Evolutionary conservation across 495 filamentous ascomycete species (phyloP).

Genomic region (Hypomontagnella submonticulosa): DNA sequence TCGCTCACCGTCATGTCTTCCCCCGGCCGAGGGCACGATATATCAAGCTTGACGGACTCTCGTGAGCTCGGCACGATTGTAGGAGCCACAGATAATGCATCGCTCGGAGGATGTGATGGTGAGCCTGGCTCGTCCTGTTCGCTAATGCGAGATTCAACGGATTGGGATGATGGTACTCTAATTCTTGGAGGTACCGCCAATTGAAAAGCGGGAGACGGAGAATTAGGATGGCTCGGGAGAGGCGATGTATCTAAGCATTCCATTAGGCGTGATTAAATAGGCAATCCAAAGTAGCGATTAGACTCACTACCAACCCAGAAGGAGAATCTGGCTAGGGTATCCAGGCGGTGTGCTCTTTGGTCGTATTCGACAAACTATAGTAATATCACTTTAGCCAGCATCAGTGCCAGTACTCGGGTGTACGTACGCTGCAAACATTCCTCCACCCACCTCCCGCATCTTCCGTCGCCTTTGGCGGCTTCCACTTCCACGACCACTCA

Average conservation of each 20-base stretch:
- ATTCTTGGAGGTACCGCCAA: constrained; percentile 78
- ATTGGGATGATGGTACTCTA: constrained; percentile 84
- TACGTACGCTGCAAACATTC: constrained; percentile 84
- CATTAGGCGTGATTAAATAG: constrained; percentile 45
- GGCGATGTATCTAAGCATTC: constrained; percentile 47
- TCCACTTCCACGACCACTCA: constrained; percentile 97
- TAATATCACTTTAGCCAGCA: constrained; percentile 40
- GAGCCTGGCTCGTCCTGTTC: constrained; percentile 74
- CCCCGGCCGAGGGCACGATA: constrained; percentile 83
- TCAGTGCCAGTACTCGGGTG: not conserved
- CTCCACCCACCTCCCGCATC: constrained; percentile 94
- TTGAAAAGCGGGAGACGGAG: constrained; percentile 75
- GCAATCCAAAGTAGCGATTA: constrained; percentile 31
- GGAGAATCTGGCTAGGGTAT: constrained; percentile 89
- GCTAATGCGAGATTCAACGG: constrained; percentile 79
- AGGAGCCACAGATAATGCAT: constrained; percentile 52
- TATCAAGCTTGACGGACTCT: constrained; percentile 82
- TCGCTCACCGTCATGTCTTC: constrained; percentile 89
- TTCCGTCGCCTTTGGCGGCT: constrained; percentile 82
- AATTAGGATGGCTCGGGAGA: constrained; percentile 57
- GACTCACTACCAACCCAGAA: constrained; percentile 90
- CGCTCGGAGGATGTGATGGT: constrained; percentile 60
- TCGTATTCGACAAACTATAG: constrained; percentile 92
- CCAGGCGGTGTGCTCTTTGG: constrained; percentile 85
- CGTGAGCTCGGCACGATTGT: constrained; percentile 46